Conservation (phyloP, 345 rosid genomes). For the Pistacia vera region DNA sequence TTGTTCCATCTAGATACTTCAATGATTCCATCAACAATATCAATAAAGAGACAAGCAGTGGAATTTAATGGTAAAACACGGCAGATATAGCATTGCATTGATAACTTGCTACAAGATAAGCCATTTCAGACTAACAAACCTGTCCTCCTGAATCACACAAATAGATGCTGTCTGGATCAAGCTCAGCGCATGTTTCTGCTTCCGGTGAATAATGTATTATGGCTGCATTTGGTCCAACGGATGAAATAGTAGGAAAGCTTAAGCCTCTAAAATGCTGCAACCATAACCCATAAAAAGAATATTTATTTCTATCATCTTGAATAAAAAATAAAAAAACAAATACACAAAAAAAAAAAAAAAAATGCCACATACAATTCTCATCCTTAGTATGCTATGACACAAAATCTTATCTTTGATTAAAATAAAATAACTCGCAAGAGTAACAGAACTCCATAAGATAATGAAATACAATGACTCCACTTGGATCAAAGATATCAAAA, state of each 20-base stretch:
- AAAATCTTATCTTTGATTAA: not conserved
- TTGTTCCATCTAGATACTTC: constrained; percentile 96
- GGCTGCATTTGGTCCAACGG: constrained; percentile 95
- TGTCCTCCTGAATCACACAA: constrained; percentile 98
- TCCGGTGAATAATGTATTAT: constrained; percentile 85
- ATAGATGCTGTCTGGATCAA: constrained; percentile 79
- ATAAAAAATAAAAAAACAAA: not conserved
- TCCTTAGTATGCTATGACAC: not conserved
- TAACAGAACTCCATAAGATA: not conserved
- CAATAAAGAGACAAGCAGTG: constrained; percentile 14
- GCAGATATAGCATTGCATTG: not conserved
- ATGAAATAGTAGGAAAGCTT: constrained; percentile 96
- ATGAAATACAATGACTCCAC: not conserved
- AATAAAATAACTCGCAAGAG: not conserved
- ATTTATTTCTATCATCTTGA: not conserved
- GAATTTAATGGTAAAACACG: not conserved
- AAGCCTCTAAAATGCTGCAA: constrained; percentile 91
- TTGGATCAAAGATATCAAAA: not conserved
- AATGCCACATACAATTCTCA: constrained; percentile 3
- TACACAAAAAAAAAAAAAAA: too few relatives aligned
- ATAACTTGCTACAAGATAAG: not conserved
- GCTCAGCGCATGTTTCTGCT: constrained; percentile 78
- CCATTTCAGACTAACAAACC: constrained; percentile 44
- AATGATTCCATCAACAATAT: constrained; percentile 28
- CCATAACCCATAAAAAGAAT: constrained; percentile 14